Evolutionary conservation across 371 early-diverging fungal species (phyloP).

Genomic region (Circinella umbellata): DNA sequence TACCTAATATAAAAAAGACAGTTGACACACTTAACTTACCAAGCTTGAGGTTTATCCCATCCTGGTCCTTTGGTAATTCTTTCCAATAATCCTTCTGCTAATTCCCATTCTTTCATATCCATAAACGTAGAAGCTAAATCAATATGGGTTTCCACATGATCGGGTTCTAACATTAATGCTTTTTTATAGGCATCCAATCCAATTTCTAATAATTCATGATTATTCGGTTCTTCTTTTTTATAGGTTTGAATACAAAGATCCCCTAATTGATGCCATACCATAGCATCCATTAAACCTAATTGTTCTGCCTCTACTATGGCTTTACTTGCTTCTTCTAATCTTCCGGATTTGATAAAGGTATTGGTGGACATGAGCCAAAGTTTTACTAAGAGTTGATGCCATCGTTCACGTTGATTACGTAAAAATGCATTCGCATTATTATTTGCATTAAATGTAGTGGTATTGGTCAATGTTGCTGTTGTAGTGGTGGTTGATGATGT

Average conservation of each 20-base stretch:
- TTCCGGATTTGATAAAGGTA: conserved; percentile 57
- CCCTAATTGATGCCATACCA: conserved; percentile 66
- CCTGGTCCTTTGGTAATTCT: conserved; percentile 32
- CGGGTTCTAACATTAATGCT: conserved; percentile 45
- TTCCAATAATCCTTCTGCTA: conserved; percentile 39
- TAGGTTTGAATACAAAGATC: conserved; percentile 27
- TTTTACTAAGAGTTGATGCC: conserved; percentile 30
- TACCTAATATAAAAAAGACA: too few species aligned
- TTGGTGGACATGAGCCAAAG: conserved; percentile 65
- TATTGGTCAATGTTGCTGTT: not conserved
- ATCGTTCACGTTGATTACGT: conserved; percentile 24
- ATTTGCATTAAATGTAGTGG: not conserved
- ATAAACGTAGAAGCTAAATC: conserved; percentile 31
- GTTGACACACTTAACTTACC: conserved; percentile 20
- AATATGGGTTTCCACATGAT: conserved; percentile 32
- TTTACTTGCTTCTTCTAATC: conserved; percentile 63
- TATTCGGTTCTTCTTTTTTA: conserved; percentile 1
- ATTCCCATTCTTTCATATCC: conserved; percentile 22
- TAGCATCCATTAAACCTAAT: conserved; percentile 48
- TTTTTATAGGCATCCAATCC: conserved; percentile 53
- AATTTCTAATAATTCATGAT: conserved; percentile 26
- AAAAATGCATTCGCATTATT: conserved; percentile 9
- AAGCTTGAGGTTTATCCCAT: conserved; percentile 42
- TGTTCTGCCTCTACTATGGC: conserved; percentile 69
- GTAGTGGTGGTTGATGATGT: not conserved